phyloP scores from a whole-genome alignment of 108 stramenopile species.

The Mediolabrus comicus region DNA sequence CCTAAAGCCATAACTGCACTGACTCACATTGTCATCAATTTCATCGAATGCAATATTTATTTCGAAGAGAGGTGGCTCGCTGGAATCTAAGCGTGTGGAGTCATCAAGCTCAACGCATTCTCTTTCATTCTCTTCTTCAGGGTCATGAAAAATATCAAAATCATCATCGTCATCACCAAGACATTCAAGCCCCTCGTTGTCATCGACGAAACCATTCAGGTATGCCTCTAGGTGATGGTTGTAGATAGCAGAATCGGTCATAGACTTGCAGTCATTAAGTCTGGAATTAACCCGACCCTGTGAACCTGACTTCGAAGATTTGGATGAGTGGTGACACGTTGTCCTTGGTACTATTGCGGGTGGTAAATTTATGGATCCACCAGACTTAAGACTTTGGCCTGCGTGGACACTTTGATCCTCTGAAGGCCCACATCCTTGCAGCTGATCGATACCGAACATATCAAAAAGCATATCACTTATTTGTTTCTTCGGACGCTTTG shows the following conservation, averaged over 20 bases:
- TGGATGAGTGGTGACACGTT: too few relatives aligned
- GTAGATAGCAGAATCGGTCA: conserved; percentile 27
- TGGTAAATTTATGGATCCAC: not conserved
- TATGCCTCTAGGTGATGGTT: conserved; percentile 24
- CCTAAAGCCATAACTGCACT: not conserved
- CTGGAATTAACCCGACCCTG: not conserved
- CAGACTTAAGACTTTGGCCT: not conserved
- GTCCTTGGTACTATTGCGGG: too few relatives aligned
- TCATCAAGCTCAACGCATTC: not conserved
- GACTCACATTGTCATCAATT: not conserved
- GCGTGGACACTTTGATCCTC: not conserved
- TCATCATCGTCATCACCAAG: conserved; percentile 24
- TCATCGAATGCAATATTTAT: not conserved
- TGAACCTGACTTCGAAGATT: not conserved
- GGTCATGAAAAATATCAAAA: conserved; percentile 22
- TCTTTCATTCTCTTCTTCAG: conserved; percentile 7
- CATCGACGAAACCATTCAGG: conserved; percentile 4
- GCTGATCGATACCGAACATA: conserved; percentile 25
- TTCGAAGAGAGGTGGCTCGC: not conserved
- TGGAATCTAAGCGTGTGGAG: not conserved
- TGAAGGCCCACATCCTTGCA: not conserved
- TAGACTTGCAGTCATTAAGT: not conserved
- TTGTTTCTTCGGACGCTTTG: conserved; percentile 1
- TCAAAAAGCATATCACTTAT: conserved; percentile 19
- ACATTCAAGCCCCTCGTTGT: conserved; percentile 9